phyloP scores from a whole-genome alignment of 257 asterid species.

The Solanum pennellii region DNA sequence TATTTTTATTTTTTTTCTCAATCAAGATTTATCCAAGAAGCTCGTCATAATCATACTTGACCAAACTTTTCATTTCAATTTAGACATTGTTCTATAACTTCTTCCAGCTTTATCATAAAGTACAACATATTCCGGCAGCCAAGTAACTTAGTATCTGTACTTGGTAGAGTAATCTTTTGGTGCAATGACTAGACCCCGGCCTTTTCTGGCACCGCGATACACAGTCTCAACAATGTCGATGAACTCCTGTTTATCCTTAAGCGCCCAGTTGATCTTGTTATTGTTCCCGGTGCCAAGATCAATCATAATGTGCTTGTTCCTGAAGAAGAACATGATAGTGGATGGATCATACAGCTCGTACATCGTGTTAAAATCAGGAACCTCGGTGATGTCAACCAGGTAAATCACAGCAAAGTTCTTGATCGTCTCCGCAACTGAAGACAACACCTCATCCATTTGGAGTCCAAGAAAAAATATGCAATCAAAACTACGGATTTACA shows the following conservation, averaged over 20 bases:
- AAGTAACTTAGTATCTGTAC: conserved; percentile 40
- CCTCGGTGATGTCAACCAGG: conserved; percentile 79
- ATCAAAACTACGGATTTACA: not conserved
- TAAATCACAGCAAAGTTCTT: conserved; percentile 86
- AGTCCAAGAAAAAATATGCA: not conserved
- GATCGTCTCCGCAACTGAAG: conserved; percentile 80
- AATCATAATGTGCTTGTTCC: conserved; percentile 97
- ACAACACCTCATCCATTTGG: conserved; percentile 83
- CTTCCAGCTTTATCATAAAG: not conserved
- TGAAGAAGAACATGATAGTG: conserved; percentile 84
- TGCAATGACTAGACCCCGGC: conserved; percentile 75
- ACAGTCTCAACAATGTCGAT: conserved; percentile 72
- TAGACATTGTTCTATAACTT: not conserved
- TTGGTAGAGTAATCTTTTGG: conserved; percentile 81
- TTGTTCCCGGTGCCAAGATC: conserved; percentile 97
- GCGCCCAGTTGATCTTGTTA: conserved; percentile 85
- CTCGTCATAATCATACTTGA: not conserved
- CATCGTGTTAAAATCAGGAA: conserved; percentile 94
- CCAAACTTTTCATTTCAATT: not conserved
- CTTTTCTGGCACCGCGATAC: conserved; percentile 67
- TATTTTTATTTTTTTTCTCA: not conserved
- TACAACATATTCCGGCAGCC: not conserved
- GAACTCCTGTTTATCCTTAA: conserved; percentile 71
- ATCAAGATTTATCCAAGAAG: not conserved
- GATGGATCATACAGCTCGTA: conserved; percentile 93